Evolutionary conservation across 164 flowering plant species (phyloP), one percentile per base, ranked within the genome.

Genomic region (Stephania japonica): DNA sequence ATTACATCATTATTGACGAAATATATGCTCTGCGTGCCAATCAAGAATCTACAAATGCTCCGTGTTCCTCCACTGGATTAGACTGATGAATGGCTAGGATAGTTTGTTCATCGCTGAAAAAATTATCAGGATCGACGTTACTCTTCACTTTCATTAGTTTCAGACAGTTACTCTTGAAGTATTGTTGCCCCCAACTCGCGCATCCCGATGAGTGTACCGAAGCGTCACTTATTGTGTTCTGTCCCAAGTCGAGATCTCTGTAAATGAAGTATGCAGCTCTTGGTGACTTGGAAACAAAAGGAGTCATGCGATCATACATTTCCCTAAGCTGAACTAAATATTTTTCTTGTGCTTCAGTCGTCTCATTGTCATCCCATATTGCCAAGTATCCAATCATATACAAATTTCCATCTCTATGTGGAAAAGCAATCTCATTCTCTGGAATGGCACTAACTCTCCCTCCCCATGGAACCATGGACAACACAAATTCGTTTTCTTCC

Each of bases 71-170:
- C 4, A 32, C 38, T 0, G 38, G 38, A 32, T 32, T 4, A 32
- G 38, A 32, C 38, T 32, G 3, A 32, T 32, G 38, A 32, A 32
- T 32, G 38, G 74, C 41, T 64, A 68, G 68, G 53, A 72, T 72
- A 32, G 68, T 72, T 44, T 72, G 74, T 44, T 72, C 25, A 49
- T 72, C 44, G 61, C 80, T 76, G 64, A 85, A 85, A 71, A 82
- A 85, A 65, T 85, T 82, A 0, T 47, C 72, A 0, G 85, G 84
- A 73, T 85, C 88, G 66, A 80, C 81, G 21, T 2, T 67, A 7
- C 81, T 74, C 74, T 85, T 85, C 44, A 85, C 81, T 10, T 62
- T 26, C 6, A 79, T 85, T 70, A 83, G 68, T 62, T 86, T 82
- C 0, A 75, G 63, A 38, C 75, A 83, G 59, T 85, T 83, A 0